Conservation (phyloP, 306 rosid genomes). For the Sicyos baderoa region DNA sequence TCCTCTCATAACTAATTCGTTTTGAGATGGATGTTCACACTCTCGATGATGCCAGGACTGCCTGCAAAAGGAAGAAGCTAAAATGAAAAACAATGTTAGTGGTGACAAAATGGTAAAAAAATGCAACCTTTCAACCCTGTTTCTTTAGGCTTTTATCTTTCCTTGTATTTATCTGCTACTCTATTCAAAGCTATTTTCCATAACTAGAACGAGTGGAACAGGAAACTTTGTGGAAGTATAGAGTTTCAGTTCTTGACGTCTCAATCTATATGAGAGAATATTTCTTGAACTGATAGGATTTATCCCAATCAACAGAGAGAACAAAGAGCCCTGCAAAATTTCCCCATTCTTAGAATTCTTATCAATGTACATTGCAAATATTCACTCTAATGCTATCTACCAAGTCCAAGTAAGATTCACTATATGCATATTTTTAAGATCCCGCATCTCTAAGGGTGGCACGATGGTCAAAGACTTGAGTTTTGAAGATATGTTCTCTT, state of each 20-base stretch:
- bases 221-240: background rate
- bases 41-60: no score
- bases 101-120: background rate
- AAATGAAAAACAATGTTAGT: background rate
- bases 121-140: background rate
- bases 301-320: constrained; percentile 3
- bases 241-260: background rate
- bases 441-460: no score
- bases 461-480: no score
- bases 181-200: background rate
- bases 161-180: background rate
- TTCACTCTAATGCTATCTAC: background rate
- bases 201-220: background rate
- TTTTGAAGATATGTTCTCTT: no score
- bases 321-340: background rate
- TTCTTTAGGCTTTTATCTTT: background rate
- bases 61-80: background rate
- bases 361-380: background rate
- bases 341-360: background rate
- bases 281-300: background rate
- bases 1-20: no score
- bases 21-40: no score
- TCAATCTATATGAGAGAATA: background rate
- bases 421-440: background rate
- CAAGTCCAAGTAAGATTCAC: background rate